A percentile compares a stretch with the other conserved stretches of the same genome.
Conservation (phyloP, 176 grass and related monocot genomes). For the Triticum urartu region DNA sequence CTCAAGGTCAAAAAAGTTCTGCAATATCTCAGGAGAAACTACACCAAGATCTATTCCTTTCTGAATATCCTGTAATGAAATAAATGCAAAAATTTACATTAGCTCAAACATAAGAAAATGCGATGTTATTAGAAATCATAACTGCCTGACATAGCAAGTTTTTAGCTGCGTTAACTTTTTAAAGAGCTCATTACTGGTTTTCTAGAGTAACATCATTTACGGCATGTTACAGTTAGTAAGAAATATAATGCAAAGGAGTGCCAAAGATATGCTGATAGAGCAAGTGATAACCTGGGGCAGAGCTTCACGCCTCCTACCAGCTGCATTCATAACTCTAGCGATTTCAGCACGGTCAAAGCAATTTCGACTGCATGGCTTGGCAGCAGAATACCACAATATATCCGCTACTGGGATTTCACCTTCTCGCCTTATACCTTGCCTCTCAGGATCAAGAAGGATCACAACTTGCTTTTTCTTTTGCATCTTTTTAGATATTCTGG, state of each 20-base stretch:
- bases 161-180: neutral
- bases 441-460: conserved; percentile 95
- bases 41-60: conserved; percentile 95
- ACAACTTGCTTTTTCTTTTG: conserved; percentile 98
- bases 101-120: conserved; percentile 15
- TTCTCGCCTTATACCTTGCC: conserved; percentile 88
- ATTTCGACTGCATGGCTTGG: conserved; percentile 92
- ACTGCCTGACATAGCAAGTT: conserved; percentile 16
- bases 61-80: conserved; percentile 70
- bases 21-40: conserved; percentile 93
- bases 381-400: conserved; percentile 97
- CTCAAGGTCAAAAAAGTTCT: conserved; percentile 99
- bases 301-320: conserved; percentile 79
- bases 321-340: conserved; percentile 95
- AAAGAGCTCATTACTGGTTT: neutral
- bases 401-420: conserved; percentile 94
- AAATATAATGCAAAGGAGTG: neutral
- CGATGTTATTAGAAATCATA: neutral
- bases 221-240: conserved; percentile 4
- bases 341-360: conserved; percentile 99
- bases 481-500: conserved; percentile 91
- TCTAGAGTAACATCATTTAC: neutral
- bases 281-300: conserved; percentile 75
- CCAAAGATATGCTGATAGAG: neutral
- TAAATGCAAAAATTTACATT: conserved; percentile 21